Base-by-base conservation (phyloP, 2,329 filamentous ascomycete genomes). In the Fusarium succisae region DNA sequence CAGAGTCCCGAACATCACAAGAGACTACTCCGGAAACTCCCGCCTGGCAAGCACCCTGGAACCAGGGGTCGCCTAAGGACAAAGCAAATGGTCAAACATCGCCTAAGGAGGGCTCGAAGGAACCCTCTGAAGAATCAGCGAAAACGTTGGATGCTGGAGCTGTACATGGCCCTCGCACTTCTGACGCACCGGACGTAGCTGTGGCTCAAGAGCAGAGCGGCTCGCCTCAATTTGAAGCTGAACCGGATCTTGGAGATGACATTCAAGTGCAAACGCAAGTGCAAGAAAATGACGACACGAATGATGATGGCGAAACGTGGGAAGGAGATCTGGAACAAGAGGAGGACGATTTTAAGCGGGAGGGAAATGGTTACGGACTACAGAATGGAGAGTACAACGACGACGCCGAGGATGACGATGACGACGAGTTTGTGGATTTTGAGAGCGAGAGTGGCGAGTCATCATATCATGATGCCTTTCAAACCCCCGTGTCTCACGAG, bases 401-500 rank as follows among this genome's bases (percentile, higher is more conserved):
- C 28, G 55, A 72, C 24, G 41, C 48, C 22, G 59, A 66, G 30
- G 69, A 69, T 48, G 81, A 82, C 28, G 79, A 80, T 13, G 73
- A 84, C 43, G 79, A 80, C 14, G 81, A 82, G 47, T 79, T 79
- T 47, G 75, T 75, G 26, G 83, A 82, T 51, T 85, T 84, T 37
- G 86, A 86, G 28, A 92, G 91, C 76, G 91, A 94, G 76, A 91
- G 91, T 72, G 86, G 89, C 76, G 87, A 91, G 60, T 89, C 89
- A 18, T 84, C 91, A 12, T 91, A 93, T 77, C 89, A 92, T 76
- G 91, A 91, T 75, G 85, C 87, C 0, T 81, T 87, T 54, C 86
- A 89, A 62, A 87, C 89, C 58, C 87, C 88, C 14, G 84, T 93
- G 11, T 94, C 94, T 1, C 96, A 98, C 78, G 96, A 98, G 83